Evolutionary conservation across 108 stramenopile species (phyloP).

Genomic region (Nitzschia sp.): DNA sequence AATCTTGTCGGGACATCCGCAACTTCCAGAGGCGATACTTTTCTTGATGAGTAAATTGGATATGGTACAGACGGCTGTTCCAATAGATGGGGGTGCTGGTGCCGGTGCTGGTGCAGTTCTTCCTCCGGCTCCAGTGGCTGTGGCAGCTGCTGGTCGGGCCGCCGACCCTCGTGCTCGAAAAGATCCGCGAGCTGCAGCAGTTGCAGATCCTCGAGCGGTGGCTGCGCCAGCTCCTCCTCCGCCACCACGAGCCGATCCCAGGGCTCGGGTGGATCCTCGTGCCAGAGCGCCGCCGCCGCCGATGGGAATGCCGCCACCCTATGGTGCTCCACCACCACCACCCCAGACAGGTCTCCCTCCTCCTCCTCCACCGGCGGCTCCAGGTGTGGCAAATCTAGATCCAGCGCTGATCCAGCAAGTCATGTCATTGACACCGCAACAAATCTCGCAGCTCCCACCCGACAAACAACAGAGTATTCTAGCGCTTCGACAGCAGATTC

Average conservation of each 20-base stretch:
- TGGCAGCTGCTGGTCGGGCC: conserved; percentile 13
- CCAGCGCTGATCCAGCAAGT: conserved; percentile 85
- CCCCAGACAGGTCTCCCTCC: conserved; percentile 27
- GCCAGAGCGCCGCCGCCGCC: conserved; percentile 42
- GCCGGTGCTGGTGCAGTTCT: not conserved
- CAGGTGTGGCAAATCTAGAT: conserved; percentile 66
- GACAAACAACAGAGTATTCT: conserved; percentile 90
- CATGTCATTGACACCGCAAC: conserved; percentile 79
- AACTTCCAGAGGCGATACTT: conserved; percentile 89
- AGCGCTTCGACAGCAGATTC: conserved; percentile 82
- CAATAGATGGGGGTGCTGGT: conserved; percentile 34
- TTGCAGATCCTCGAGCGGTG: conserved; percentile 45
- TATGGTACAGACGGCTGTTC: conserved; percentile 85
- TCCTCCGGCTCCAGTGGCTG: conserved; percentile 1
- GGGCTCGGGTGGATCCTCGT: conserved; percentile 53
- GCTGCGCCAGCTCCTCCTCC: conserved; percentile 30
- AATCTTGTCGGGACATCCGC: conserved; percentile 82
- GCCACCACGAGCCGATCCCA: conserved; percentile 36
- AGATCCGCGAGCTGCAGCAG: conserved; percentile 38
- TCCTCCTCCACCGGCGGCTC: conserved; percentile 47
- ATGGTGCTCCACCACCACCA: conserved; percentile 44
- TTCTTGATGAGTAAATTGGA: conserved; percentile 88
- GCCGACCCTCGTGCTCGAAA: conserved; percentile 34
- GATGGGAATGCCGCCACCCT: conserved; percentile 45
- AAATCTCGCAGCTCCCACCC: conserved; percentile 82